Evolutionary conservation across 2,329 filamentous ascomycete species (phyloP).

Genomic region (Phialophora chinensis): DNA sequence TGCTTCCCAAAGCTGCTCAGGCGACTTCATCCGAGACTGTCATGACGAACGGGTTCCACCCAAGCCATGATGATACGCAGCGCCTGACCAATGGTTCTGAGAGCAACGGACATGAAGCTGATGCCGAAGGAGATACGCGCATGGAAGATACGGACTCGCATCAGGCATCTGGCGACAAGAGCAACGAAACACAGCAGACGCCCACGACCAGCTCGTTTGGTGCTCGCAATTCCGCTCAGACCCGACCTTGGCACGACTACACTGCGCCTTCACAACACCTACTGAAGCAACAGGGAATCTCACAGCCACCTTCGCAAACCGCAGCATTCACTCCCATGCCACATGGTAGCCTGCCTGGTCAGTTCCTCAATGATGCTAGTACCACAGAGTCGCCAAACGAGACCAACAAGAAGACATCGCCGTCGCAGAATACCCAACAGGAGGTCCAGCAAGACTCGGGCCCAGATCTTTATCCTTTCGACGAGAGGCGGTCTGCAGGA

Average conservation of each 20-base stretch:
- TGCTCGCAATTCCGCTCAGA: slow-evolving; percentile 54
- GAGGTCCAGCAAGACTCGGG: slow-evolving; percentile 71
- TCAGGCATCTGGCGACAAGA: slow-evolving; percentile 53
- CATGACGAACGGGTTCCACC: slow-evolving; percentile 45
- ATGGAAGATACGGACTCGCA: slow-evolving; percentile 65
- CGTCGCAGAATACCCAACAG: slow-evolving; percentile 58
- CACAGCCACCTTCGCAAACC: slow-evolving; percentile 54
- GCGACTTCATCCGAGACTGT: slow-evolving; percentile 50
- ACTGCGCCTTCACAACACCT: slow-evolving; percentile 55
- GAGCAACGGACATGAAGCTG: slow-evolving; percentile 46
- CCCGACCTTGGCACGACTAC: slow-evolving; percentile 53
- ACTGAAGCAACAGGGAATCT: slow-evolving; percentile 53
- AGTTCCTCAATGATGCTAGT: slow-evolving; percentile 84
- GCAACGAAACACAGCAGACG: slow-evolving; percentile 50
- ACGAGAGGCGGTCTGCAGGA: slow-evolving; percentile 57
- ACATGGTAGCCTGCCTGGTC: slow-evolving; percentile 62
- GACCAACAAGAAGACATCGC: slow-evolving; percentile 71
- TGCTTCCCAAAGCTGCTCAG: slow-evolving; percentile 60
- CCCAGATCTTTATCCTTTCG: slow-evolving; percentile 60
- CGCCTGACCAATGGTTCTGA: slow-evolving; percentile 49
- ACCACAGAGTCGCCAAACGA: slow-evolving; percentile 82
- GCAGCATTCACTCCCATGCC: slow-evolving; percentile 64
- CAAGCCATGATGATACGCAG: slow-evolving; percentile 43
- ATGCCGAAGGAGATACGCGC: slow-evolving; percentile 62
- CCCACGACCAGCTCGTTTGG: slow-evolving; percentile 58